A percentile compares a stretch with the other conserved stretches of the same genome.
Conservation (phyloP, 805 yeast genomes). For the Ascoidea rubescens region DNA sequence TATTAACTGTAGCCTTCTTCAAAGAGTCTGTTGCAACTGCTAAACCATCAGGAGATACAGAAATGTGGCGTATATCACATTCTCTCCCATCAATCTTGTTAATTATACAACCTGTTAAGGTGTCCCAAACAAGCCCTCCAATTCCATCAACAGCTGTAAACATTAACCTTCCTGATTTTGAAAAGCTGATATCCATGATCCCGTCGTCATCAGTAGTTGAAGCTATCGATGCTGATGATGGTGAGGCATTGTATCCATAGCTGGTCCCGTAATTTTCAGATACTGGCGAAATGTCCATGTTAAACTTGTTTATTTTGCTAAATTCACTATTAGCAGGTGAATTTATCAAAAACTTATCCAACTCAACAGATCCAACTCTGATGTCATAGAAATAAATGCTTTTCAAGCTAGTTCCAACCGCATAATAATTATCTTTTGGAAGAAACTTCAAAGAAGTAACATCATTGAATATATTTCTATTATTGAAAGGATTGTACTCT, state of each 20-base stretch:
- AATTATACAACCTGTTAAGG: neutral
- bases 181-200: neutral
- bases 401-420: slow-evolving; percentile 74
- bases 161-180: neutral
- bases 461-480: slow-evolving; percentile 28
- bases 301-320: no score
- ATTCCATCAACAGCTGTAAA: neutral
- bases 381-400: slow-evolving; percentile 55
- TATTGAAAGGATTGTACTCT: neutral
- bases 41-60: neutral
- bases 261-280: neutral
- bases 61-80: neutral
- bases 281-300: no score
- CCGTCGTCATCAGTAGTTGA: neutral
- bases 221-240: neutral
- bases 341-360: slow-evolving; percentile 3
- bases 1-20: neutral
- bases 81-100: no score
- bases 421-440: slow-evolving; percentile 59
- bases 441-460: slow-evolving; percentile 47
- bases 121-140: neutral
- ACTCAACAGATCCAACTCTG: slow-evolving; percentile 51
- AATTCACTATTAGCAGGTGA: neutral
- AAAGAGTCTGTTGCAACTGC: neutral
- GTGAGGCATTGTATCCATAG: neutral